Base-by-base conservation (phyloP, 1,284 basidiomycete genomes). In the Ganoderma multipileum region DNA sequence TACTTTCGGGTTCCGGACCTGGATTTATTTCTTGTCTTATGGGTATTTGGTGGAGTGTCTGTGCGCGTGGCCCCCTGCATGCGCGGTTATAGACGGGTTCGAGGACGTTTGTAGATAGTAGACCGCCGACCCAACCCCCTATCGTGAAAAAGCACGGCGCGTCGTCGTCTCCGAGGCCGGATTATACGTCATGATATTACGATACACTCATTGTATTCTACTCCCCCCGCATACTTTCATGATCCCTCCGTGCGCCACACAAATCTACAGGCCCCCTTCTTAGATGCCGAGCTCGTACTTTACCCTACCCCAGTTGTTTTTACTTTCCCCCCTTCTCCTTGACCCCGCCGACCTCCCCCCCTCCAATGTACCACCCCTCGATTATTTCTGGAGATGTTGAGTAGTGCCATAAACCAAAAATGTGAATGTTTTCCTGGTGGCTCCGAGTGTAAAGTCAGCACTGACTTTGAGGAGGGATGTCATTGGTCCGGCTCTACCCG, bases 131-230 rank as follows among this genome's bases (percentile, higher is more conserved):
- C 38, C 63, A 42, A 42, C 36, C 39, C n/a, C 18, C 42, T 20
- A 18, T 23, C 18, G 5, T 42, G 12, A 36, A 74, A 77, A 77
- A 73, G 74, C 76, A 71, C 74, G 28, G 52, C 52, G 52, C 71
- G 44, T 39, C 12, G 58, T 26, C 58, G 33, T 28, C 39, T 42
- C 58, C 64, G 71, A 69, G 73, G 70, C 70, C 68, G 71, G 42
- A 64, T 50, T 8, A 60, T 39, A 64, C 52, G 41, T 69, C 66
- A 72, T 60, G 71, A 74, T 72, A 61, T 72, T 74, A 76, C 69
- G 72, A 75, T 74, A 76, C 66, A 69, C 62, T 66, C 73, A 76
- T 72, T 76, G 75, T 76, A 76, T 64, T 74, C 72, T 74, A 67
- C 44, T 41, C 69, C 69, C 69, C 69, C 55, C 64, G 67, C 68